These are phyloP conservation scores for Pleurotus tuber-regium DNA, from an alignment of 768 basidiomycete genomes.

Conservation along the genomic window DNA sequence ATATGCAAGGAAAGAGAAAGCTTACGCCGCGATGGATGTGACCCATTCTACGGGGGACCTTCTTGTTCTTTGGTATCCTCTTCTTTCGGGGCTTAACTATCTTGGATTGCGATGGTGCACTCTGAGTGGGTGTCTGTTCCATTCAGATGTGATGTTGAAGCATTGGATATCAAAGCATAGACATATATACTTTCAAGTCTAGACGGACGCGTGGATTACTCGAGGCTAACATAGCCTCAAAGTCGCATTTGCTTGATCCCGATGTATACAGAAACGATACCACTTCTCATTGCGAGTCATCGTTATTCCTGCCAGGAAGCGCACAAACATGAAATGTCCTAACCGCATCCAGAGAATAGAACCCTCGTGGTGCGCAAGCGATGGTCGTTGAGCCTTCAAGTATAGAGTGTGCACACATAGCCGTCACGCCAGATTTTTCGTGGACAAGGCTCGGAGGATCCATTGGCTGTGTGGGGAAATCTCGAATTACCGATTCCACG, in stretches of 20 bases:
- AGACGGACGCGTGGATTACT: background rate
- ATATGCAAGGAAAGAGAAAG: background rate
- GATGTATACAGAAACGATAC: constrained; percentile 5
- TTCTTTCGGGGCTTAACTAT: background rate
- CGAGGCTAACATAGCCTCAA: constrained; percentile 10
- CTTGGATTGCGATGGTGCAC: background rate
- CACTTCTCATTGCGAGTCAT: too few species aligned
- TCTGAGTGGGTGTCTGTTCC: background rate
- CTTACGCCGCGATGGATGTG: constrained; percentile 2
- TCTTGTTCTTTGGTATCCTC: constrained; percentile 4
- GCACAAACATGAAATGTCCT: background rate
- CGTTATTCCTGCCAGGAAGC: too few species aligned
- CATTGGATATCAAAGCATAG: too few species aligned
- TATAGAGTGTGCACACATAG: constrained; percentile 2
- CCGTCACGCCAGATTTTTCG: background rate
- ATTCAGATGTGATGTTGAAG: background rate
- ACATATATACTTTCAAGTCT: too few species aligned
- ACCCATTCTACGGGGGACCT: constrained; percentile 1
- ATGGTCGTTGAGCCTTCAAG: background rate
- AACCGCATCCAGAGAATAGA: background rate
- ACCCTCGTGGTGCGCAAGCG: constrained; percentile 6
- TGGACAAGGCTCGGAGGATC: too few species aligned
- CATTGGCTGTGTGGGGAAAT: background rate
- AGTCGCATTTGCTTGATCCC: constrained; percentile 7
- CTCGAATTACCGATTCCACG: background rate